Conservation (phyloP, 2,329 filamentous ascomycete species). For the Aspergillus pseudoglaucus region DNA sequence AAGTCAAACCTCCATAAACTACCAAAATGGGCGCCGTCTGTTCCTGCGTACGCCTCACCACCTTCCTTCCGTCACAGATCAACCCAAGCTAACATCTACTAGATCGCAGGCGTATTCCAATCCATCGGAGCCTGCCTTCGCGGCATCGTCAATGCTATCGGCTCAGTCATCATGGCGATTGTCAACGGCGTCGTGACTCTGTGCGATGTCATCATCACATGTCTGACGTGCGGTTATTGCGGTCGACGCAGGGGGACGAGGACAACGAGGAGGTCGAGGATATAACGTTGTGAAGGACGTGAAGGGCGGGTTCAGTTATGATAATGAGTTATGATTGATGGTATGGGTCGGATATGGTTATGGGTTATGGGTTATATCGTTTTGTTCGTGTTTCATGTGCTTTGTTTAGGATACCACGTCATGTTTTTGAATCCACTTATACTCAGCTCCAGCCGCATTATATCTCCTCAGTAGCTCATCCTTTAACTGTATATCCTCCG, state of each 20-base stretch:
- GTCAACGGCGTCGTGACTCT: constrained; percentile 61
- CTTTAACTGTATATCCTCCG: constrained; percentile 16
- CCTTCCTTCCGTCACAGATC: not conserved
- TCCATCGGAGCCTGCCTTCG: constrained; percentile 63
- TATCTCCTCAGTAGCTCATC: constrained; percentile 17
- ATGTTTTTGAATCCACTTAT: too few relatives aligned
- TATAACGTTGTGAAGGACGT: constrained; percentile 5
- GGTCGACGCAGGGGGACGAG: constrained; percentile 23
- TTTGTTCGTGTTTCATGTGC: too few relatives aligned
- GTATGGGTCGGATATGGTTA: too few relatives aligned
- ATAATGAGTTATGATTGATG: not conserved
- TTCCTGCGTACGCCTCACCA: constrained; percentile 64
- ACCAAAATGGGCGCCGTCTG: constrained; percentile 72
- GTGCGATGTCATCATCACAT: constrained; percentile 61
- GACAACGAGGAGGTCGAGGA: constrained; percentile 15
- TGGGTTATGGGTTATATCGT: too few relatives aligned
- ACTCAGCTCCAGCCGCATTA: not conserved
- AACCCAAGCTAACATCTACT: constrained; percentile 13
- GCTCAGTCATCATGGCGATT: constrained; percentile 58
- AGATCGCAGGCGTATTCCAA: constrained; percentile 55
- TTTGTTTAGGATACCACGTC: too few relatives aligned
- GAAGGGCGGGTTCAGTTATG: not conserved
- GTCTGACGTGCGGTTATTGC: constrained; percentile 47
- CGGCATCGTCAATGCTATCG: constrained; percentile 63
- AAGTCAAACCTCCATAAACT: constrained; percentile 2